Percentiles rank a stretch among this genome's conserved stretches.
These are phyloP conservation scores for Polysphondylium violaceum DNA, from an alignment of 78 protist species.

Conservation along the genomic window DNA sequence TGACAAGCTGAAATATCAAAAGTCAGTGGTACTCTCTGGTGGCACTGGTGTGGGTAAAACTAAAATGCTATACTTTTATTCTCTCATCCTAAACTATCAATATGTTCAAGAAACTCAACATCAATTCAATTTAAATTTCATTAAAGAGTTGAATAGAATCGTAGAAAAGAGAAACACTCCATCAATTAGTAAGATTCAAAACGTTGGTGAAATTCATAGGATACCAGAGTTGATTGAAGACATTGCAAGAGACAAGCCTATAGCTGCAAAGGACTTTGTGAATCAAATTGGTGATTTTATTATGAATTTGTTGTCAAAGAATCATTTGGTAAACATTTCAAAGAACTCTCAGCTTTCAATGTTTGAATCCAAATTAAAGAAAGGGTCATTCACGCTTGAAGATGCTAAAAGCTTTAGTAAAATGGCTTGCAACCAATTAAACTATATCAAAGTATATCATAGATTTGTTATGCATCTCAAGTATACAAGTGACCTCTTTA, in stretches of 20 bases:
- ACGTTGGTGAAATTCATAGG: not conserved
- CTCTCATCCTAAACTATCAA: constrained; percentile 48
- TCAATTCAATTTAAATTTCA: not conserved
- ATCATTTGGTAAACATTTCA: not conserved
- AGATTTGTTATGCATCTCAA: constrained; percentile 77
- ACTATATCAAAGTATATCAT: constrained; percentile 57
- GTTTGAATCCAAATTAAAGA: not conserved
- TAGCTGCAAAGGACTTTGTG: not conserved
- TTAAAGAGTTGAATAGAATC: not conserved
- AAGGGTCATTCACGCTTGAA: not conserved
- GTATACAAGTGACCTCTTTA: constrained; percentile 37
- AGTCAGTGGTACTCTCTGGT: constrained; percentile 66
- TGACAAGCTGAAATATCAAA: constrained; percentile 14
- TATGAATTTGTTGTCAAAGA: not conserved
- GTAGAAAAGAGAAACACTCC: not conserved
- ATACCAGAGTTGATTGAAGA: constrained; percentile 2
- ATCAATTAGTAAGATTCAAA: not conserved
- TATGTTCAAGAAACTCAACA: constrained; percentile 10
- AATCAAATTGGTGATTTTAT: constrained; percentile 10
- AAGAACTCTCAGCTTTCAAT: not conserved
- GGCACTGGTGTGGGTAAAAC: constrained; percentile 86
- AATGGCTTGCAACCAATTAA: constrained; percentile 21
- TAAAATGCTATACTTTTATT: constrained; percentile 43
- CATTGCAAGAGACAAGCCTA: not conserved
- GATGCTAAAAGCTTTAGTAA: constrained; percentile 9